Evolutionary conservation across 208 protist genomes (phyloP).

Genomic region (Wallacemonas sp.): DNA sequence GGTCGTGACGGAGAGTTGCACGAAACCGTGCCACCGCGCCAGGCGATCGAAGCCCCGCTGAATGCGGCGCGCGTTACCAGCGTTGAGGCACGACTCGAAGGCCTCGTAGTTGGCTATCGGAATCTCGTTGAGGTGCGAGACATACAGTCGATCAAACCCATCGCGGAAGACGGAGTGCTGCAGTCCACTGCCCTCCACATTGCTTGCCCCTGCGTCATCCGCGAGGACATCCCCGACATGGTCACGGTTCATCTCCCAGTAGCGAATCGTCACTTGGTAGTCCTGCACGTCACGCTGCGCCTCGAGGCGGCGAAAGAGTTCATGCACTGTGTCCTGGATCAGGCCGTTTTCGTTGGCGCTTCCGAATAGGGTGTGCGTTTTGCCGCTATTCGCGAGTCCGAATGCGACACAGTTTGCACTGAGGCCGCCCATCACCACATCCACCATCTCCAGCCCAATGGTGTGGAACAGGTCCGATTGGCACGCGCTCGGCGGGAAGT

Average conservation of each 20-base stretch:
- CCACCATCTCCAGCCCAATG: slow-evolving; percentile 87
- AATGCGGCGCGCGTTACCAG: slow-evolving; percentile 58
- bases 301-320: slow-evolving; percentile 76
- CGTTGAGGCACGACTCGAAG: slow-evolving; percentile 67
- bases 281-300: slow-evolving; percentile 41
- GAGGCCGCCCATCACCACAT: slow-evolving; percentile 75
- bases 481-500: slow-evolving; percentile 71
- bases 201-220: slow-evolving; percentile 27
- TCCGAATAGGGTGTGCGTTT: slow-evolving; percentile 90
- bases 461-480: slow-evolving; percentile 77
- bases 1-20: slow-evolving; percentile 78
- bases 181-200: slow-evolving; percentile 13
- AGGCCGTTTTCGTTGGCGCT: slow-evolving; percentile 73
- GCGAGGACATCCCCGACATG: slow-evolving; percentile 67
- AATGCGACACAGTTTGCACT: slow-evolving; percentile 79
- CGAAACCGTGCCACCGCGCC: slow-evolving; percentile 87
- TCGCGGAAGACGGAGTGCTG: slow-evolving; percentile 65
- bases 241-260: slow-evolving; percentile 90
- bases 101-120: slow-evolving; percentile 55
- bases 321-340: slow-evolving; percentile 81
- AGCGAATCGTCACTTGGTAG: slow-evolving; percentile 66
- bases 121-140: slow-evolving; percentile 68
- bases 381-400: slow-evolving; percentile 78
- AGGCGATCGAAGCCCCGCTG: slow-evolving; percentile 45
- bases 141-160: slow-evolving; percentile 63